Conservation (phyloP, 768 basidiomycete species). For the Tylopilus sp. region DNA sequence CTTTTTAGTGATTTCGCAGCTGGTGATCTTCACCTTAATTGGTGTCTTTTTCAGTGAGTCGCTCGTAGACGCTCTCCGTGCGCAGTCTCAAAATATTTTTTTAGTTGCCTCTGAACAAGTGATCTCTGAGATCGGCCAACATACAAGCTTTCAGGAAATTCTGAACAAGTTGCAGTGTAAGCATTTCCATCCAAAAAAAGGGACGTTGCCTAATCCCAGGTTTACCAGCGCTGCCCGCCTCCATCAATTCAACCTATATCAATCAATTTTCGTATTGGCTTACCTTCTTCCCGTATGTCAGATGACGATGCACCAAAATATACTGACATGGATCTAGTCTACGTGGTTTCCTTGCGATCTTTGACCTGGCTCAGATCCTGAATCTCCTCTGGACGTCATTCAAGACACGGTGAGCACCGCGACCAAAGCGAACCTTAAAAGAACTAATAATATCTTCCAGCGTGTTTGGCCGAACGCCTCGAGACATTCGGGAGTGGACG, state of each 20-base stretch:
- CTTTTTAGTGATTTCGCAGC: constrained; percentile 90
- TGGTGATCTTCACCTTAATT: constrained; percentile 91
- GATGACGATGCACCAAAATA: background rate
- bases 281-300: constrained; percentile 86
- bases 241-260: constrained; percentile 85
- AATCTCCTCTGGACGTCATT: constrained; percentile 85
- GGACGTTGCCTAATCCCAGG: background rate
- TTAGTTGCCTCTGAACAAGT: constrained; percentile 38
- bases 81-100: background rate
- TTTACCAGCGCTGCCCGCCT: constrained; percentile 60
- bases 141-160: constrained; percentile 44
- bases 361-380: constrained; percentile 93
- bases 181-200: background rate
- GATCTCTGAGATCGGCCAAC: constrained; percentile 45
- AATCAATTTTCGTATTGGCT: constrained; percentile 91
- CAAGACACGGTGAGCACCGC: constrained; percentile 62
- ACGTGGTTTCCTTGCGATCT: constrained; percentile 91
- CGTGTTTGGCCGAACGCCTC: constrained; percentile 82
- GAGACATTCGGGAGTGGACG: constrained; percentile 88
- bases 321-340: constrained; percentile 44
- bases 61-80: background rate
- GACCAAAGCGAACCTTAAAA: background rate
- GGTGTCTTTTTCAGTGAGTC: constrained; percentile 84
- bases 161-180: constrained; percentile 44
- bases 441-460: constrained; percentile 35